A percentile compares a stretch with the other conserved stretches of the same genome.
Conservation (phyloP, 495 filamentous ascomycete species). For the Aspergillus sclerotioniger region DNA sequence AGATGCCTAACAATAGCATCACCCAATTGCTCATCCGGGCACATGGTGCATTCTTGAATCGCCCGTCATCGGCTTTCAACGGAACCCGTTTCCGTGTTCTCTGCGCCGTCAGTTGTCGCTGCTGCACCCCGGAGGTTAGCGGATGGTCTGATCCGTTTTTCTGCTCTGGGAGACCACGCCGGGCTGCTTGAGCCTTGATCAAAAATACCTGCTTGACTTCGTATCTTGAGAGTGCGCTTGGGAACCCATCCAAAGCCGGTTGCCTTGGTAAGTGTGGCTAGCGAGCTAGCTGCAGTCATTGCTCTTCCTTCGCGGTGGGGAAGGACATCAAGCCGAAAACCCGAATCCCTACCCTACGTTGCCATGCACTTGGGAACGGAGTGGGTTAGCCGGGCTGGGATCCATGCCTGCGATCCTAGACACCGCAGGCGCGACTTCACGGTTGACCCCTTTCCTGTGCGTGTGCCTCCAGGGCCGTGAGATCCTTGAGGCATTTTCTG, state of each 20-base stretch:
- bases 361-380: neutral
- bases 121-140: neutral
- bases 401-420: neutral
- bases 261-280: neutral
- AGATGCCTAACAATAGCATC: neutral
- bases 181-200: neutral
- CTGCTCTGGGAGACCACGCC: neutral
- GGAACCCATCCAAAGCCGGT: neutral
- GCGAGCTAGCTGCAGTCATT: neutral
- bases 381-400: neutral
- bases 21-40: neutral
- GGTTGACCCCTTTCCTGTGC: neutral
- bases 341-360: neutral
- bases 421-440: neutral
- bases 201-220: neutral
- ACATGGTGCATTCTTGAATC: neutral
- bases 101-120: slow-evolving; percentile 1
- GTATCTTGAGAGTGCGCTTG: neutral
- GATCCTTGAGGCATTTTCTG: slow-evolving; percentile 1
- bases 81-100: neutral
- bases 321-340: neutral
- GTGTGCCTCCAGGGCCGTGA: neutral
- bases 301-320: neutral
- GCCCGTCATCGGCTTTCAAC: slow-evolving; percentile 1
- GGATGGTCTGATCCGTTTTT: neutral